Conservation (phyloP, 257 asterid species). For the Solanum dulcamara region DNA sequence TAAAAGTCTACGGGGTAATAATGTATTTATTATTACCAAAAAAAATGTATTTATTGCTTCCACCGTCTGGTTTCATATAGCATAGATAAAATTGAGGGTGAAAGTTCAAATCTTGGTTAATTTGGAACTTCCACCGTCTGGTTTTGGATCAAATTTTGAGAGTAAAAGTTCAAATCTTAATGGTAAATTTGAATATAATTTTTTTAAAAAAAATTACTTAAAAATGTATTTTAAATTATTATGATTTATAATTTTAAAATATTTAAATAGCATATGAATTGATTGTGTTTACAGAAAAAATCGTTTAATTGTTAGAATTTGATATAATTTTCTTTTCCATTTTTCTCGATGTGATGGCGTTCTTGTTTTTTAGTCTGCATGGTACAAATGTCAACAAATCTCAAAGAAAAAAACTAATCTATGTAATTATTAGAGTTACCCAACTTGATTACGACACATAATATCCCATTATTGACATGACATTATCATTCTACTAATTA, state of each 20-base stretch:
- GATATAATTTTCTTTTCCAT: not conserved
- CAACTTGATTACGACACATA: not conserved
- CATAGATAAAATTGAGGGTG: not conserved
- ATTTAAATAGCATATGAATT: too few relatives aligned
- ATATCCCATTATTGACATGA: not conserved
- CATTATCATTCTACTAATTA: not conserved
- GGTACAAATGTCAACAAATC: not conserved
- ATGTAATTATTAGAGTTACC: not conserved
- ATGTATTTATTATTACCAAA: too few relatives aligned
- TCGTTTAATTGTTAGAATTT: not conserved
- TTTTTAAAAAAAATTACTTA: too few relatives aligned
- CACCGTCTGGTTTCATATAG: not conserved
- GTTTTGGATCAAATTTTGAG: too few relatives aligned
- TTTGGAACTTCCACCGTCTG: not conserved
- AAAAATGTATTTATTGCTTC: too few relatives aligned
- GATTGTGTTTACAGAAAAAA: not conserved
- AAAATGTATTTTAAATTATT: too few relatives aligned
- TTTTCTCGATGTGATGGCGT: not conserved
- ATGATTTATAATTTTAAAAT: too few relatives aligned
- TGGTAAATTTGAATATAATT: too few relatives aligned
- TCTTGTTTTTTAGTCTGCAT: not conserved
- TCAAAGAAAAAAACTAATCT: not conserved
- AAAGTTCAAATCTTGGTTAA: too few relatives aligned
- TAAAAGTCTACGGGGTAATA: not conserved
- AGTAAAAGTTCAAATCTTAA: too few relatives aligned